Conservation (phyloP, 768 basidiomycete genomes). For the Mycena sanguinolenta region DNA sequence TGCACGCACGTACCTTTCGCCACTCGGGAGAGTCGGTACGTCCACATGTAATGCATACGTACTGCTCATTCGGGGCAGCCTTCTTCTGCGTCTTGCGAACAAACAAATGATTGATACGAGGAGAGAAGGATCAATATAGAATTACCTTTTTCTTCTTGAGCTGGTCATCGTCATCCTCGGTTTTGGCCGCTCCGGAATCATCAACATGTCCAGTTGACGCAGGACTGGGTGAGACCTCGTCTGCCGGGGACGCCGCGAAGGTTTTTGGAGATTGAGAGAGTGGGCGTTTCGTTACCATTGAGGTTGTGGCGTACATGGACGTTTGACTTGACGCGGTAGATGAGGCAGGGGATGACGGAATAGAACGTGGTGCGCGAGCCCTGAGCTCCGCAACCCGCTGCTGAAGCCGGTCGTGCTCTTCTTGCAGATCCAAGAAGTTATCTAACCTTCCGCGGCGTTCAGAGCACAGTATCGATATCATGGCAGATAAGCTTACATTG, state of each 20-base stretch:
- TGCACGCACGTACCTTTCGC: constrained; percentile 74
- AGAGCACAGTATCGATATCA: constrained; percentile 57
- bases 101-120: background rate
- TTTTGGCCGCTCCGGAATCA: background rate
- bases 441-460: constrained; percentile 63
- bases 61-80: constrained; percentile 67
- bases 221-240: constrained; percentile 20
- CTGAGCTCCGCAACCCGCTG: constrained; percentile 65
- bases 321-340: constrained; percentile 39
- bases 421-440: constrained; percentile 85
- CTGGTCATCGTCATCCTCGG: constrained; percentile 28
- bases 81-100: constrained; percentile 59
- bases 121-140: constrained; percentile 5
- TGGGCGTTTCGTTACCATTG: constrained; percentile 15
- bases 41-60: constrained; percentile 94
- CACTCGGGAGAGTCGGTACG: constrained; percentile 97
- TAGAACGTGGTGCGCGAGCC: constrained; percentile 44
- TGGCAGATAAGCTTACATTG: constrained; percentile 46
- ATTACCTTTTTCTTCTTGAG: constrained; percentile 34
- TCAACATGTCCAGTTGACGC: constrained; percentile 10
- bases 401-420: constrained; percentile 87
- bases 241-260: constrained; percentile 36
- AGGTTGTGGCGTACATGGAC: constrained; percentile 50
- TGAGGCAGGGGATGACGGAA: constrained; percentile 40
- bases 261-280: constrained; percentile 7